These are phyloP conservation scores for Neonectria coccinea DNA, from an alignment of 2,329 filamentous ascomycete genomes.

Conservation along the genomic window DNA sequence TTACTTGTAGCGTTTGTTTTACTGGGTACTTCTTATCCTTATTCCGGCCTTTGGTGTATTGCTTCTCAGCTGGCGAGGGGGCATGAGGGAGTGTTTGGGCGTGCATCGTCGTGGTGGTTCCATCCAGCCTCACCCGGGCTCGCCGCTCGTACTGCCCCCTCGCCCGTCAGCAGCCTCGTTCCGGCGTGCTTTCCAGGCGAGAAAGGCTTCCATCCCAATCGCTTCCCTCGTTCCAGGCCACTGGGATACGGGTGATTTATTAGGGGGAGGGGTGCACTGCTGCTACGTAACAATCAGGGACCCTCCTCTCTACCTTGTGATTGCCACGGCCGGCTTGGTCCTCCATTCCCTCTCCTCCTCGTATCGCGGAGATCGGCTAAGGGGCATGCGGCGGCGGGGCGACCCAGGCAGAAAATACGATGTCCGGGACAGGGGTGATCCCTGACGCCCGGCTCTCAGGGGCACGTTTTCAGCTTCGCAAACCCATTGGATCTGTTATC, in stretches of 20 bases:
- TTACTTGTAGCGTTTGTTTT: no score
- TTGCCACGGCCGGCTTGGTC: not conserved
- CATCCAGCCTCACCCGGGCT: not conserved
- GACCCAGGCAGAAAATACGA: conserved; percentile 18
- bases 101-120: no score
- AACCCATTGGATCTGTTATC: conserved; percentile 31
- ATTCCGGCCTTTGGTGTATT: not conserved
- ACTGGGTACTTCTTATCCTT: no score
- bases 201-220: no score
- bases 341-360: conserved; percentile 12
- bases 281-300: not conserved
- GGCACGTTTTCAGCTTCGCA: no score
- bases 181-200: not conserved
- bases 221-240: not conserved
- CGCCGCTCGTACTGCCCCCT: no score
- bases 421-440: not conserved
- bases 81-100: no score
- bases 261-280: no score
- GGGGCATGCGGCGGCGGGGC: conserved; percentile 10
- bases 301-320: not conserved
- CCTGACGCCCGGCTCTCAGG: not conserved
- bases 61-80: not conserved
- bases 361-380: conserved; percentile 23
- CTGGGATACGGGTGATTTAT: no score
- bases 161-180: not conserved